A percentile compares a stretch with the other conserved stretches of the same genome.
Evolutionary conservation across 2,329 filamentous ascomycete genomes (phyloP).

Genomic region (Gnomoniopsis smithogilvyi): DNA sequence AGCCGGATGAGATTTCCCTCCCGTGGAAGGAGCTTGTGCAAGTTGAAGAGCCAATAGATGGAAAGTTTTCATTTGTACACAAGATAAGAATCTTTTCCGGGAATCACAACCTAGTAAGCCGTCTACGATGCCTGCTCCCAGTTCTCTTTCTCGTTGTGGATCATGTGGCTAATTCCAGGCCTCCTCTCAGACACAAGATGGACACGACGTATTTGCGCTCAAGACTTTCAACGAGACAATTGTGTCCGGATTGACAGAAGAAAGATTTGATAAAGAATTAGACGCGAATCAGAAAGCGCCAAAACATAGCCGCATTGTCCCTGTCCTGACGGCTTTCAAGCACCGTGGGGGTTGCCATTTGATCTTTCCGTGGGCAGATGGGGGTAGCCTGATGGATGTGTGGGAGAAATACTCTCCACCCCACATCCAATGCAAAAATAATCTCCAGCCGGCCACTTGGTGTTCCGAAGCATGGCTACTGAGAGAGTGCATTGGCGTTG

Average conservation of each 20-base stretch:
- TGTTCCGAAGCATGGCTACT: background rate
- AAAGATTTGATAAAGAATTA: background rate
- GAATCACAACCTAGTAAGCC: background rate
- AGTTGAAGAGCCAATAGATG: too few species aligned
- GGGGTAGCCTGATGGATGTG: background rate
- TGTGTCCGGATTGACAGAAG: background rate
- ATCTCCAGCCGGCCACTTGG: background rate
- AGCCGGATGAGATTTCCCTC: too few species aligned
- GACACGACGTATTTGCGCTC: background rate
- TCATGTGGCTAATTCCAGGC: background rate
- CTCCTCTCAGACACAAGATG: background rate
- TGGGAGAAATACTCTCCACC: background rate
- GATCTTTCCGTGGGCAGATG: background rate
- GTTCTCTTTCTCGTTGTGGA: too few species aligned
- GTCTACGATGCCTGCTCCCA: too few species aligned
- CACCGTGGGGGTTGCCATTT: background rate
- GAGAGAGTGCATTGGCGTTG: background rate
- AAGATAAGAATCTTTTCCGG: background rate
- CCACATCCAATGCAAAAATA: accelerated
- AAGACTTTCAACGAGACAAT: background rate
- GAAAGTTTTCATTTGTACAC: too few species aligned
- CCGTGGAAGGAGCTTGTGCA: too few species aligned
- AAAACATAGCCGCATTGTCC: background rate
- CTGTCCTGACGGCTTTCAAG: background rate
- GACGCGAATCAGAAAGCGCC: background rate